Base-by-base conservation (phyloP, 768 basidiomycete species). In the Gymnopilus junonius region DNA sequence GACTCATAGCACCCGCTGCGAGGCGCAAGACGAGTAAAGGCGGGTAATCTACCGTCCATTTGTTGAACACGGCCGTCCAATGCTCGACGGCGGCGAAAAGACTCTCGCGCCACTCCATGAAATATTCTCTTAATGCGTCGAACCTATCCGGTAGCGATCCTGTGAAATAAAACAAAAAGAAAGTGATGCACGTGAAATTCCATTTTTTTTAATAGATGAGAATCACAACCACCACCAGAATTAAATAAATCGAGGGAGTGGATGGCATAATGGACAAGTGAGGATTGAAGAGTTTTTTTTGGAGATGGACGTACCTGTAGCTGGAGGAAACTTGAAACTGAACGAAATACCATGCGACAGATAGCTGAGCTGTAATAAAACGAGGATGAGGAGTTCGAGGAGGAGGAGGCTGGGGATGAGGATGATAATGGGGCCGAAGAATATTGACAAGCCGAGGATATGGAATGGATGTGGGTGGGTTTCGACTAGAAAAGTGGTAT, bases 371-470 rank as follows among this genome's bases (percentile, higher is more conserved):
- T 79, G 70, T 58, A 79, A 75, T 7, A 79, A 53, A 43, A 76
- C 45, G 15, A 77, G 63, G 34, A 80, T 70, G 43, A 73, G 61
- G 25, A 78, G 61, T 59, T 80, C 79, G 45, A 79, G 73, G 2
- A 76, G 43, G 10, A 79, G 64, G 1, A 80, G 73, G 20, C 75
- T 66, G 1, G 79, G 79, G 2, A 78, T 43, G 21, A 80, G 73
- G 43, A 76, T 27, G n/a, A 73, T 74, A 54, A 80, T 78, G 23
- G 81, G 81, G 12, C 81, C 81, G 34, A 81, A 79, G 66, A 82
- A 82, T 54, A 80, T 74, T 4, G 77, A 69, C 69, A 77, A 75
- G 39, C 74, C 74, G 17, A 74, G 62, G 64, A 78, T 61, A 64
- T 79, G 76, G 50, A 79, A 73, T 23, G 75, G 64, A 59, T 77